A percentile compares a stretch with the other conserved stretches of the same genome.
phyloP scores from a whole-genome alignment of 805 yeast species.

The Osmozyma mogii region DNA sequence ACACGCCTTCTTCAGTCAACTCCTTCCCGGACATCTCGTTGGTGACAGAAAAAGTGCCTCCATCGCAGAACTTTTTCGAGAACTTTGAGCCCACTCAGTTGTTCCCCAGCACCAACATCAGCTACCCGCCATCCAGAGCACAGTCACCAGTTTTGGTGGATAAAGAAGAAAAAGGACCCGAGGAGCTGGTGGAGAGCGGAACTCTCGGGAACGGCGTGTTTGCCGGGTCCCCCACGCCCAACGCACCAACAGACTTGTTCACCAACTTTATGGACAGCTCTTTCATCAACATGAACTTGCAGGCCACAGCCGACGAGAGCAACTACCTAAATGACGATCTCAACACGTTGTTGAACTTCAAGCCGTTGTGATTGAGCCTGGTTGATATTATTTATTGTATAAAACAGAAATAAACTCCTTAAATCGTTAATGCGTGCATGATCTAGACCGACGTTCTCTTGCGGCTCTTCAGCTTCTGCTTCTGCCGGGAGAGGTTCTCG shows the following conservation, averaged over 20 bases:
- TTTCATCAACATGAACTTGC: conserved; percentile 36
- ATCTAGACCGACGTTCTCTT: conserved; percentile 4
- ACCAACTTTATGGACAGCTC: conserved; percentile 35
- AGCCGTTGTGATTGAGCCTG: conserved; percentile 4
- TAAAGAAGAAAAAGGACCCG: conserved; percentile 1
- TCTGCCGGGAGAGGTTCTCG: conserved; percentile 15
- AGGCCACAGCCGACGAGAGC: conserved; percentile 13
- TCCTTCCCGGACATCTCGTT: conserved; percentile 49
- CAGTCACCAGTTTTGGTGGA: conserved; percentile 21
- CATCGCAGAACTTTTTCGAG: conserved; percentile 37
- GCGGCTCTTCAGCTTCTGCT: conserved; percentile 16
- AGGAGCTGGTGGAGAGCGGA: too few relatives aligned
- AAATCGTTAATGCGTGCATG: neutral
- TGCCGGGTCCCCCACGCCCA: too few relatives aligned
- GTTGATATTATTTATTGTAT: conserved; percentile 2
- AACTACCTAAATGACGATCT: conserved; percentile 13
- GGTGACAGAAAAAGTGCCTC: conserved; percentile 45
- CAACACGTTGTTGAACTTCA: conserved; percentile 23
- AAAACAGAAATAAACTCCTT: neutral
- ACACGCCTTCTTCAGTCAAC: conserved; percentile 29
- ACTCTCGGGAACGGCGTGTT: too few relatives aligned
- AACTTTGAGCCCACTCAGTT: conserved; percentile 52
- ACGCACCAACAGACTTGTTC: too few relatives aligned
- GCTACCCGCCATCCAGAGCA: conserved; percentile 29
- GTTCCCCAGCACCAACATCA: conserved; percentile 36